Base-by-base conservation (phyloP, 2,329 filamentous ascomycete genomes). In the Aspergillus persii region DNA sequence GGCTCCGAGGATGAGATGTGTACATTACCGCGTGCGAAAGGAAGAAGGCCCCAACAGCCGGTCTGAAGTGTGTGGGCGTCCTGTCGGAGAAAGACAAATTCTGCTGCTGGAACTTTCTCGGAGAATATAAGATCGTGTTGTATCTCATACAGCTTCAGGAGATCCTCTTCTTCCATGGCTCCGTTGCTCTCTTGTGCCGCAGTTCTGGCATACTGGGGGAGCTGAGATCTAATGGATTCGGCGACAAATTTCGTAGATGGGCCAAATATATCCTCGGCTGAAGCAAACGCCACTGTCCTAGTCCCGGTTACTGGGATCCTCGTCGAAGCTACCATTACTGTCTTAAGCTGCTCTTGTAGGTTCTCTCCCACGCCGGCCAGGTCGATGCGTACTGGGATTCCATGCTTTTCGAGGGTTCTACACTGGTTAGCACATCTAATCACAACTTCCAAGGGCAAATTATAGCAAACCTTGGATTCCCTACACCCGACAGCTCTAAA, bases 401-500 rank as follows among this genome's bases (percentile, higher is more conserved):
- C 60, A 31, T 68, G 62, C 27, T 65, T 62, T 9, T 64, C 52
- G 1, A 76, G 65, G 47, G 74, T 66, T 1, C 67, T 70, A 33
- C 51, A 51, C 3, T 8, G 18, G 12, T 30, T 5, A 50, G 49
- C 15, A 18, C 23, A 46, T 31, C 29, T 9, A 30, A 18, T 12
- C 9, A 36, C 33, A 59, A 23, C 30, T 26, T 31, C 30, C 3
- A 1, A 3, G 7, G 46, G 12, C 4, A 7, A 23, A 8, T 5
- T 2, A 3, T 8, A 11, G 52, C 62, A 57, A 60, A 71, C 67
- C 61, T 53, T 18, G 68, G 71, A 58, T 70, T 72, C 63, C 86
- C 86, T 36, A 89, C 76, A 0, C 86, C 86, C 0, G 85, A 88
- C 1, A 86, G 76, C 64, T 89, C 86, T 23, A 84, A 79, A 18